Evolutionary conservation across 306 rosid species (phyloP).

Genomic region (Quercus wislizeni): DNA sequence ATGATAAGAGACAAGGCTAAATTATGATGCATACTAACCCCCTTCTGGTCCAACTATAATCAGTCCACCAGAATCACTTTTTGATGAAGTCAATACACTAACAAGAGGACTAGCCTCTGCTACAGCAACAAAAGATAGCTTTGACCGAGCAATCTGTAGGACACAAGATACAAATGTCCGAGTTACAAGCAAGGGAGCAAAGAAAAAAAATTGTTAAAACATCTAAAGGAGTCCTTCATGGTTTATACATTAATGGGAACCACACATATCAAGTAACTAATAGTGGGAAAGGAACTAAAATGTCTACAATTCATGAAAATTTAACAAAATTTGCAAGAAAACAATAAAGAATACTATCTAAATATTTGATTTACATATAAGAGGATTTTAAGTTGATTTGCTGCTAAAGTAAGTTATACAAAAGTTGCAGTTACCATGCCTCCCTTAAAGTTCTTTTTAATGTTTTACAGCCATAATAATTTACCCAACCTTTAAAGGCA

Average conservation of each 20-base stretch:
- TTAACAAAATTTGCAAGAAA: background rate
- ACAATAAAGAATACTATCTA: background rate
- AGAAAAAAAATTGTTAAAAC: background rate
- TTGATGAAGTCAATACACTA: conserved; percentile 46
- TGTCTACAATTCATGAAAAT: background rate
- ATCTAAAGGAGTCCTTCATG: conserved; percentile 7
- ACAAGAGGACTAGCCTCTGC: conserved; percentile 77
- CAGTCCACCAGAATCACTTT: conserved; percentile 54
- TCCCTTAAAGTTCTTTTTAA: background rate
- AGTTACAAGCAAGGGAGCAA: background rate
- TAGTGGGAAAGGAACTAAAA: background rate
- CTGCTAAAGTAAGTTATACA: background rate
- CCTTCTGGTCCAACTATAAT: conserved; percentile 92
- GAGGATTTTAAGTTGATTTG: background rate
- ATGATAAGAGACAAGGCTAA: background rate
- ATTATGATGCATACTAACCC: conserved; percentile 44
- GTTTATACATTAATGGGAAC: background rate
- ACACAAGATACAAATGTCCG: conserved; percentile 24
- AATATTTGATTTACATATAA: background rate
- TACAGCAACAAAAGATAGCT: conserved; percentile 69
- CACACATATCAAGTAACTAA: background rate
- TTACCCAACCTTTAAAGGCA: background rate
- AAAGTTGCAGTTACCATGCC: background rate
- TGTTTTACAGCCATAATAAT: conserved; percentile 3
- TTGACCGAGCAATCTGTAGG: conserved; percentile 59